phyloP scores from a whole-genome alignment of 768 basidiomycete genomes.

The Suillus americanus region DNA sequence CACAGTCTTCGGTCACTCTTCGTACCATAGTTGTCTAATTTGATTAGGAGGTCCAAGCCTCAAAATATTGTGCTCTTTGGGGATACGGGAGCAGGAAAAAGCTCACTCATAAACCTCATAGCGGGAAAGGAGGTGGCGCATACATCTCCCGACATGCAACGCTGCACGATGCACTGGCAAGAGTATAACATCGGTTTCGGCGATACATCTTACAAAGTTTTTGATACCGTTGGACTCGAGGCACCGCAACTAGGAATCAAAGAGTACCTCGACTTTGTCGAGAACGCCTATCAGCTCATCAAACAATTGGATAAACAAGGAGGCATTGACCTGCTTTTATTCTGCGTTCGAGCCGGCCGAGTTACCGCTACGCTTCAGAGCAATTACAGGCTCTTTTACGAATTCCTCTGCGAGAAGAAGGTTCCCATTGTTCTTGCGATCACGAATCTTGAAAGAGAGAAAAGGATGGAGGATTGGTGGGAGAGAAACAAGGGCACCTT shows the following conservation, averaged over 20 bases:
- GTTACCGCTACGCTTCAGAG: conserved; percentile 29
- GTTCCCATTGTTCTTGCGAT: conserved; percentile 34
- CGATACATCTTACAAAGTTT: conserved; percentile 23
- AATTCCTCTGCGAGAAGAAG: conserved; percentile 37
- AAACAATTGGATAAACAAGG: conserved; percentile 29
- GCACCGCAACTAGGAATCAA: conserved; percentile 21
- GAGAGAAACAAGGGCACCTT: conserved; percentile 21
- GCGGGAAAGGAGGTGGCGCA: conserved; percentile 28
- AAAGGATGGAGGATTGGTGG: conserved; percentile 23
- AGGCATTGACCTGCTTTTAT: conserved; percentile 33
- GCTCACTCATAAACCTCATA: conserved; percentile 39
- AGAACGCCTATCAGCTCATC: conserved; percentile 36
- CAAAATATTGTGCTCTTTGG: conserved; percentile 40
- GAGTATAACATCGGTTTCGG: conserved; percentile 28
- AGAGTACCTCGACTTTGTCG: conserved; percentile 29
- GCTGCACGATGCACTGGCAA: conserved; percentile 30
- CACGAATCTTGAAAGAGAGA: conserved; percentile 29
- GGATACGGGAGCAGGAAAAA: conserved; percentile 37
- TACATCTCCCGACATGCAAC: conserved; percentile 26
- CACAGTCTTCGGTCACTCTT: background rate
- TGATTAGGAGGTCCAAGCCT: background rate
- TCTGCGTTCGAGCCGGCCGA: conserved; percentile 34
- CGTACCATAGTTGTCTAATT: background rate
- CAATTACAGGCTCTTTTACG: conserved; percentile 36
- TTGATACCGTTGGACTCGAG: conserved; percentile 35